Base-by-base conservation (phyloP, 2,329 filamentous ascomycete genomes). In the Curvularia sp. region DNA sequence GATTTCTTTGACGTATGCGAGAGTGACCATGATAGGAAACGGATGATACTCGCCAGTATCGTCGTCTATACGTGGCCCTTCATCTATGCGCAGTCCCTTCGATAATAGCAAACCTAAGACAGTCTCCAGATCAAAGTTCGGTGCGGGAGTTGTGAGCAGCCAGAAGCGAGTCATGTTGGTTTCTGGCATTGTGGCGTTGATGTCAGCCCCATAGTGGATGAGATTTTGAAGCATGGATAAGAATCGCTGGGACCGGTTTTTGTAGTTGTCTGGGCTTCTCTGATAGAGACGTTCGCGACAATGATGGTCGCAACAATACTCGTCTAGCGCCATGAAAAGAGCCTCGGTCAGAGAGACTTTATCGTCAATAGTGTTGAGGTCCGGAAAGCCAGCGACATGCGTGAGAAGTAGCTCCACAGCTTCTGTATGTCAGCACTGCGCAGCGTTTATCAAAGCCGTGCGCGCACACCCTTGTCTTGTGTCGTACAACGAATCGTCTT, bases 31-130 rank as follows among this genome's bases (percentile, higher is more conserved):
- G 20, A 49, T 28, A 6, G 26, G 26, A 28, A 1, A 28, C 5
- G 26, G 18, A 49, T 24, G 48, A 49, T 26, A 39, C 28, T 24
- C 18, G 15, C 28, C 28, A 24, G 47, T 38, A 22, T 35, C 47
- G 22, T 49, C 47, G 26, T 49, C 48, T 49, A 39, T 8, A 18
- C 33, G 48, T 24, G 22, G 22, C 22, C 4, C 4, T 4, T 49
- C 47, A 39, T 49, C 48, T 49, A 39, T 8, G 31, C 48, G 48
- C 20, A 38, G 31, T 22, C 35, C 48, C 31, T 49, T 39, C 12
- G 18, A 26, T n/a, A 49, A 39, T 30, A 49, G 31, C 18, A 38
- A 20, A 49, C n/a, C 13, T 38, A 49, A 15, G 28, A 49, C 47
- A 15, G 31, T 49, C 30, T 38, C 47, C 38, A 49, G 47, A 24